Conservation (phyloP, 2,329 filamentous ascomycete species). For the Talaromyces sp. region DNA sequence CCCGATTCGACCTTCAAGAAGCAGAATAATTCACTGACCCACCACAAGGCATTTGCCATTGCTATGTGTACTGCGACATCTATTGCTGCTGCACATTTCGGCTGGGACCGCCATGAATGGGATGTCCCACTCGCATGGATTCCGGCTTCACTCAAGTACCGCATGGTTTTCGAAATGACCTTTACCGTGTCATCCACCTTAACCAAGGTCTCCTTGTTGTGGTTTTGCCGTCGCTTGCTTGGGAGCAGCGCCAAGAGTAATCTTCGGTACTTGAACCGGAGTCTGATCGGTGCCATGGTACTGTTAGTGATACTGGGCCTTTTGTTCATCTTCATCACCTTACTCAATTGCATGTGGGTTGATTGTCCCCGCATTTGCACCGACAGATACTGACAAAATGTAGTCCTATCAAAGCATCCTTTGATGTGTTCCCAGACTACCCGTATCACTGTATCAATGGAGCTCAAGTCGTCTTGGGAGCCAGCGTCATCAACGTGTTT, state of each 20-base stretch:
- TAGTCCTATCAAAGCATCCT: constrained; percentile 31
- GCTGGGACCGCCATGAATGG: constrained; percentile 43
- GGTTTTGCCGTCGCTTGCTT: constrained; percentile 19
- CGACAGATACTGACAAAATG: neutral
- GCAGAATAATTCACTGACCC: constrained; percentile 12
- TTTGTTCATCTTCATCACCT: constrained; percentile 32
- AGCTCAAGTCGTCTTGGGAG: constrained; percentile 31
- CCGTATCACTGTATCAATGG: constrained; percentile 31
- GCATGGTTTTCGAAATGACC: constrained; percentile 36
- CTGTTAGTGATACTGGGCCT: constrained; percentile 31
- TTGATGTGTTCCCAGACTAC: constrained; percentile 7
- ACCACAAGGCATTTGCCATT: constrained; percentile 29
- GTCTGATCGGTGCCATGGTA: constrained; percentile 28
- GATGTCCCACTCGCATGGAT: constrained; percentile 34
- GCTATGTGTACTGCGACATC: constrained; percentile 35
- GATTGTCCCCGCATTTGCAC: neutral
- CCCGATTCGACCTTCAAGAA: constrained; percentile 34
- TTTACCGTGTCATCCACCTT: constrained; percentile 28
- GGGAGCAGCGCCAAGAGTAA: constrained; percentile 6
- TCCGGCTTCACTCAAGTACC: constrained; percentile 32
- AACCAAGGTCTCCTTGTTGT: constrained; percentile 17
- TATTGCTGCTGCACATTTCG: constrained; percentile 32
- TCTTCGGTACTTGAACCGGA: constrained; percentile 27
- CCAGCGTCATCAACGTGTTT: constrained; percentile 38
- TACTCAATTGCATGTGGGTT: constrained; percentile 43